A percentile compares a stretch with the other conserved stretches of the same genome.
These are phyloP conservation scores for Somion occarium DNA, from an alignment of 1,284 basidiomycete species.

Conservation along the genomic window DNA sequence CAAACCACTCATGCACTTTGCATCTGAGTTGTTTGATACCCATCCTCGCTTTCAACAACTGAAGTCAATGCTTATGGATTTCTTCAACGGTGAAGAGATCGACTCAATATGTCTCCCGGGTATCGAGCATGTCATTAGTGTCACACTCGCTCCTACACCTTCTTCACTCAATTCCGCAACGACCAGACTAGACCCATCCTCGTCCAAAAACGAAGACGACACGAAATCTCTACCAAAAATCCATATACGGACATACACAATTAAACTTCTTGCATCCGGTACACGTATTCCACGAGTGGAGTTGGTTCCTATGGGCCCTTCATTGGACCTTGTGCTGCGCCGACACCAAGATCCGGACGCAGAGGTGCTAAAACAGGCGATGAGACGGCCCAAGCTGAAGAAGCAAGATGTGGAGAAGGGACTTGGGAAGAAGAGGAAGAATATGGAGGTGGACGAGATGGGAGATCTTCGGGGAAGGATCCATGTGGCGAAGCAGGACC, in stretches of 20 bases:
- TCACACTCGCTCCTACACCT: constrained; percentile 72
- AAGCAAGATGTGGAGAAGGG: constrained; percentile 85
- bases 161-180: constrained; percentile 43
- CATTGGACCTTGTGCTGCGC: constrained; percentile 80
- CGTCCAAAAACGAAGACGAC: constrained; percentile 19
- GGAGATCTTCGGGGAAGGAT: constrained; percentile 91
- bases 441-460: constrained; percentile 97
- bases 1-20: constrained; percentile 93
- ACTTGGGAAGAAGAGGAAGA: constrained; percentile 90
- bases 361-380: constrained; percentile 77
- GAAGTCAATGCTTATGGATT: constrained; percentile 85
- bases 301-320: constrained; percentile 88
- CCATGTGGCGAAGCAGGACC: constrained; percentile 89
- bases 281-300: constrained; percentile 77
- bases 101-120: constrained; percentile 83
- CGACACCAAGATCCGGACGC: constrained; percentile 72
- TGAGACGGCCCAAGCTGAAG: constrained; percentile 71
- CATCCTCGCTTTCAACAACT: constrained; percentile 89
- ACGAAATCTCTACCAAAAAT: constrained; percentile 66
- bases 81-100: constrained; percentile 86
- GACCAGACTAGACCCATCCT: constrained; percentile 23
- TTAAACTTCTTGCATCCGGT: constrained; percentile 73
- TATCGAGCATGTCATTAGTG: constrained; percentile 88
- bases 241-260: constrained; percentile 87
- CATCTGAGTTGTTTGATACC: constrained; percentile 88